Evolutionary conservation across 768 basidiomycete species (phyloP), one percentile per base, ranked within the genome.

Genomic region (Mycena latifolia): DNA sequence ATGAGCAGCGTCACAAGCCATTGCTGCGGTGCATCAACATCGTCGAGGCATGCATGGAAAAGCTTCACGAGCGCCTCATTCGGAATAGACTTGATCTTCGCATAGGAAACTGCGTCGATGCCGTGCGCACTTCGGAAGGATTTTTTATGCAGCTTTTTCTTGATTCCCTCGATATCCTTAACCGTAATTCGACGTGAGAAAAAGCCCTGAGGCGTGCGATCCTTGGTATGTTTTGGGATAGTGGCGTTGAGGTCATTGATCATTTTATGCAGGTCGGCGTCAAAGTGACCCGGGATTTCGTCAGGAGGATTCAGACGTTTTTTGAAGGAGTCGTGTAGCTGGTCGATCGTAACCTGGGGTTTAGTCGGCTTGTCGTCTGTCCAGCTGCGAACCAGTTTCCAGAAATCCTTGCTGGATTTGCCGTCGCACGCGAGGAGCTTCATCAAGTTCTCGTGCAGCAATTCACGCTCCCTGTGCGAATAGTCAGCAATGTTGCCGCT

Each of bases 11-110:
- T 47, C 9, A 27, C 25, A 9, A 47, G 25, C 46, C 46, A 47
- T 2, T 14, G 24, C 46, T 47, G 46, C 27, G 46, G 46, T 2
- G 24, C 46, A 25, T 25, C 22, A 2, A 15, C 17, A 2, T 47
- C 4, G 22, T 25, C 46, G 24, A 47, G 14, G 12, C 46, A 47
- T 11, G 22, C 24, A 3, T 47, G 22, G 46, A 47, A 47, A 5
- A 47, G 24, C 11, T 47, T 18, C 27, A 10, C 2, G 3, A 61
- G 50, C 5, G 43, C 59, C 7, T 56, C 55, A 20, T 67, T 63
- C 3, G 53, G 61, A 20, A 63, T 55, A 20, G 18, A 43, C 52
- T 15, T 29, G 12, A 63, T 55, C 29, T 15, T 53, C 27, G 43
- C 20, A 53, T 63, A 63, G 2, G 61, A 46, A 6, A 46, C 45